Percentiles rank a stretch among this genome's conserved stretches.
These are phyloP conservation scores for Bjerkandera adusta DNA, from an alignment of 1,284 basidiomycete genomes.

Conservation along the genomic window DNA sequence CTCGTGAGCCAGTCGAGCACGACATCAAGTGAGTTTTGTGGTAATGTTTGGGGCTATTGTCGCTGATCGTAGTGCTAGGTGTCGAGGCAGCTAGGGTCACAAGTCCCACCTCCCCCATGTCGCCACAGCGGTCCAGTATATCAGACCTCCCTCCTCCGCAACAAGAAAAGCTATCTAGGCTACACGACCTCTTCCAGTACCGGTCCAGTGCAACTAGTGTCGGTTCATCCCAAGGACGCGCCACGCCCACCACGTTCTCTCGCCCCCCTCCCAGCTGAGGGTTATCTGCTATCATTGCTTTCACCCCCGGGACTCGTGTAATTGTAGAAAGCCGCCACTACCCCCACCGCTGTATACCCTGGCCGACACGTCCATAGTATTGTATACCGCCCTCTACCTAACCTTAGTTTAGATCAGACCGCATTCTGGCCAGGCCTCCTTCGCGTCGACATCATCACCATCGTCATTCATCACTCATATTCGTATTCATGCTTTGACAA, in stretches of 20 bases:
- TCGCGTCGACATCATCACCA: too few relatives aligned
- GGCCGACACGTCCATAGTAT: constrained; percentile 1
- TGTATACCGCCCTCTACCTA: constrained; percentile 3
- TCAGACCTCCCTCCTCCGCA: constrained; percentile 33
- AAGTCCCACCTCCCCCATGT: constrained; percentile 27
- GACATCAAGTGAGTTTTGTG: constrained; percentile 18
- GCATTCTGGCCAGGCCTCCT: too few relatives aligned
- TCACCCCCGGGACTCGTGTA: constrained; percentile 4
- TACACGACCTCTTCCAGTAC: constrained; percentile 82
- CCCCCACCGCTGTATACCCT: constrained; percentile 3
- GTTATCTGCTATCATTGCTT: constrained; percentile 1
- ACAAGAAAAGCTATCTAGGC: constrained; percentile 62
- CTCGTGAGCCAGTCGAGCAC: constrained; percentile 18
- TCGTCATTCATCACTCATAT: too few relatives aligned
- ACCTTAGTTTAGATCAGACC: too few relatives aligned
- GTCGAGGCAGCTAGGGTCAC: background rate
- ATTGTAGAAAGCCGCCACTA: constrained; percentile 3
- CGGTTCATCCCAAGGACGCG: constrained; percentile 50
- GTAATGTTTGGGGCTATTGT: background rate
- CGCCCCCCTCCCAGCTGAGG: constrained; percentile 15
- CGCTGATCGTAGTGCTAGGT: background rate
- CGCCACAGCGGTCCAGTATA: constrained; percentile 33
- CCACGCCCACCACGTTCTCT: constrained; percentile 24
- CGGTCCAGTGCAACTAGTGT: constrained; percentile 67
- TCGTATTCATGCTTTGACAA: too few relatives aligned